Base-by-base conservation (phyloP, 768 basidiomycete genomes). In the Suillus lakei region DNA sequence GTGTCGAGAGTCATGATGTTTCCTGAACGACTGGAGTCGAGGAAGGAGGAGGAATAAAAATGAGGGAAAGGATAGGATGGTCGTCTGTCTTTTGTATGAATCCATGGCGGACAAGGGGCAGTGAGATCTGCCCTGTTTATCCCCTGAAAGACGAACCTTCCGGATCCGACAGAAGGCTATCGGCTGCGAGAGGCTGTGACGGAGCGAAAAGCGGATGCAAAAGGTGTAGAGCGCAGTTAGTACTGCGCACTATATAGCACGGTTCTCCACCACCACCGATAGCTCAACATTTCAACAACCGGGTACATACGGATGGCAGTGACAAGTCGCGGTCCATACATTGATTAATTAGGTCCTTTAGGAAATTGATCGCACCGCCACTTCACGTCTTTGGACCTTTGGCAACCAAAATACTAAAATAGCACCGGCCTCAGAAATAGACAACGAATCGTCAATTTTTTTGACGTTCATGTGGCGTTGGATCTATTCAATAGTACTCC, bases 1-100 rank as follows among this genome's bases (percentile, higher is more conserved):
- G 75, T 66, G 64, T 82, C 73, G 50, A 84, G 75, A 36, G 75
- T 23, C 77, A 82, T 80, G 58, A 82, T 80, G 58, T 65, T 65
- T 65, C 10, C 50, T 39, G 64, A 54, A 1, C 53, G 23, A 66
- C 12, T 55, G 26, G 28, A 41, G 23, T 55, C 38, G 23, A 41
- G 18, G 63, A 56, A 34, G 39, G 39, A 48, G 55, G 43, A 30
- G 9, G 63, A 46, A 36, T 56, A 51, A 48, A 46, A 60, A 36
- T 50, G 36, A 32, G 66, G 64, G 23, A 21, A 46, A 62, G 51
- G 60, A 51, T 41, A 36, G 5, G 26, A 53, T 43, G 10, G 18
- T 7, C 43, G 53, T 3, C 36, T 34, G 39, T 28, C 59, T 70
- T 77, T 77, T 74, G 60, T 70, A 70, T 5, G 38, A 64, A 48